phyloP scores from a whole-genome alignment of 768 basidiomycete species.

The Leccinellum rugosiceps region DNA sequence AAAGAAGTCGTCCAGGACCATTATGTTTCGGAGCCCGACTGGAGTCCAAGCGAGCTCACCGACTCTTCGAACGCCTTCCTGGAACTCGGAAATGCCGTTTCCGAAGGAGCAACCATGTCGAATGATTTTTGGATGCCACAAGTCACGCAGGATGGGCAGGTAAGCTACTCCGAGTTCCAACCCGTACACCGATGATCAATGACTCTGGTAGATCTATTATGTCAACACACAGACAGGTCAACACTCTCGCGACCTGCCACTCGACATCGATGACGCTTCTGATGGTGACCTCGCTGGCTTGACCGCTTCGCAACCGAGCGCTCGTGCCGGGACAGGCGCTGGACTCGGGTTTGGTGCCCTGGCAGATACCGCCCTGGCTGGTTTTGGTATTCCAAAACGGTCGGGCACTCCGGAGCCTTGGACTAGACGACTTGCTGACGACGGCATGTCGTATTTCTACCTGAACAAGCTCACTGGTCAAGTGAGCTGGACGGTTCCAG shows the following conservation, averaged over 20 bases:
- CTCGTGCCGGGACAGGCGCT: conserved; percentile 53
- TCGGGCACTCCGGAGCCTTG: conserved; percentile 77
- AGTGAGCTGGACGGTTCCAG: conserved; percentile 68
- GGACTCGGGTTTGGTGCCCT: conserved; percentile 45
- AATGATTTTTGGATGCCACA: conserved; percentile 92
- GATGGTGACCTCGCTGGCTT: conserved; percentile 62
- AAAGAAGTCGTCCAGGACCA: conserved; percentile 24
- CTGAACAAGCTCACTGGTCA: conserved; percentile 67
- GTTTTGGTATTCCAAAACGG: conserved; percentile 59
- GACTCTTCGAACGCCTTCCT: conserved; percentile 39
- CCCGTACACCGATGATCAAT: background rate
- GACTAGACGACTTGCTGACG: conserved; percentile 76
- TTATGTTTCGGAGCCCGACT: conserved; percentile 43
- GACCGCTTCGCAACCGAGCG: conserved; percentile 50
- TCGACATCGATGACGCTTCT: conserved; percentile 62
- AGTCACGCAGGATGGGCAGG: conserved; percentile 80
- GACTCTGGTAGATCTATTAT: conserved; percentile 78
- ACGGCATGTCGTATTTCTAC: conserved; percentile 79
- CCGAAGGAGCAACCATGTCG: conserved; percentile 36
- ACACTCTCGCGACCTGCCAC: conserved; percentile 80
- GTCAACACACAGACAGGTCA: conserved; percentile 87
- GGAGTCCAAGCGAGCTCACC: conserved; percentile 31
- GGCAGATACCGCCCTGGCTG: conserved; percentile 39
- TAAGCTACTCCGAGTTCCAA: conserved; percentile 34
- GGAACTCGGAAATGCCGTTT: conserved; percentile 28